These are phyloP conservation scores for Aspergillus sp. DNA, from an alignment of 2,329 filamentous ascomycete species.

Conservation along the genomic window DNA sequence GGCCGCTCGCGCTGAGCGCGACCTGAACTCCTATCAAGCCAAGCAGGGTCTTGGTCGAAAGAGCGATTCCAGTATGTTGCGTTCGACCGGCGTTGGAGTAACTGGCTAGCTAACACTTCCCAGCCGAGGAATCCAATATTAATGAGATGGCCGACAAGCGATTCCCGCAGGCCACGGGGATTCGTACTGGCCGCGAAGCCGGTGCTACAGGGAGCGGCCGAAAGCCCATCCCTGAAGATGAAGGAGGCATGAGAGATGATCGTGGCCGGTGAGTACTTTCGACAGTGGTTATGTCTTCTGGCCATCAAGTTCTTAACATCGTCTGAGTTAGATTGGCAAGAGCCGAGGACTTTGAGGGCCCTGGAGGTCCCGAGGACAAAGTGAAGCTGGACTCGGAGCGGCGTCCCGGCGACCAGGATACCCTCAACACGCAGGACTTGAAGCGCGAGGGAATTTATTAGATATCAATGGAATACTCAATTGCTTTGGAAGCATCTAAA, in stretches of 20 bases:
- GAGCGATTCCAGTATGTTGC: conserved; percentile 38
- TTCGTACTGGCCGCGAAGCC: conserved; percentile 37
- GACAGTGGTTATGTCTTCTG: too few species aligned
- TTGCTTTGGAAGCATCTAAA: too few species aligned
- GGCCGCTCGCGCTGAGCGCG: conserved; percentile 35
- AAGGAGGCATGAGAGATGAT: conserved; percentile 40
- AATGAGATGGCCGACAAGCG: conserved; percentile 37
- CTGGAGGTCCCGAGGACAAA: conserved; percentile 36
- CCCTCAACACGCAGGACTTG: conserved; percentile 21
- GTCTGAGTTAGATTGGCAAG: conserved; percentile 28
- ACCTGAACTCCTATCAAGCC: conserved; percentile 40
- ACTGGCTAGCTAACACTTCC: not conserved
- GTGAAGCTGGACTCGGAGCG: conserved; percentile 23
- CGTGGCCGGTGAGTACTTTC: conserved; percentile 30
- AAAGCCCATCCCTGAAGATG: conserved; percentile 39
- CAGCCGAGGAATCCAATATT: conserved; percentile 42
- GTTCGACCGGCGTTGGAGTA: not conserved
- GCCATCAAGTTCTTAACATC: conserved; percentile 2
- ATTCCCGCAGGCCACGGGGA: conserved; percentile 32
- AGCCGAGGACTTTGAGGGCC: conserved; percentile 35
- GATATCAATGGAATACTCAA: not conserved
- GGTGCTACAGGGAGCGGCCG: conserved; percentile 36
- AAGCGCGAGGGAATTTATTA: conserved; percentile 20
- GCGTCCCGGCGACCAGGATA: conserved; percentile 28
- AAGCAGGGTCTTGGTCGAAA: conserved; percentile 38